Conservation (phyloP, 2,329 filamentous ascomycete genomes). For the Annulohypoxylon truncatum region DNA sequence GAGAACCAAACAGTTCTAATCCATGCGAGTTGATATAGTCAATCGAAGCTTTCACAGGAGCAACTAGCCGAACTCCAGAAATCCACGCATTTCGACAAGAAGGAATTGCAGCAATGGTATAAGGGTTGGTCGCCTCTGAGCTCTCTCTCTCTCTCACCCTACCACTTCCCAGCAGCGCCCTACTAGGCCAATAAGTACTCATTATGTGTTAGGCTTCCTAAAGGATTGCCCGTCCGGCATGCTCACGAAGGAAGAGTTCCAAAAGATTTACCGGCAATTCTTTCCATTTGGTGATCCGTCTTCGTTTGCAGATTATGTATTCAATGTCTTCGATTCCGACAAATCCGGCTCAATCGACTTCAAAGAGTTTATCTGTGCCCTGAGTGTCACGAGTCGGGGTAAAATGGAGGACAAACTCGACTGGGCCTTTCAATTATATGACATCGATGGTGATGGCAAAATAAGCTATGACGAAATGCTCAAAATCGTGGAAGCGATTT, state of each 20-base stretch:
- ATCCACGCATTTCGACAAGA: conserved; percentile 99
- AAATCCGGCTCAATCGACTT: conserved; percentile 98
- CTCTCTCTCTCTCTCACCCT: conserved; percentile 2
- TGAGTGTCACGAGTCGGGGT: conserved; percentile 95
- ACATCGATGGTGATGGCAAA: conserved; percentile 98
- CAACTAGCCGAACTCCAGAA: conserved; percentile 96
- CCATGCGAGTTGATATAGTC: conserved; percentile 65
- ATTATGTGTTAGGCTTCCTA: conserved; percentile 77
- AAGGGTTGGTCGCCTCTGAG: conserved; percentile 75
- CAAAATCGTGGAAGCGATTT: conserved; percentile 97
- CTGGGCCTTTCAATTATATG: conserved; percentile 99
- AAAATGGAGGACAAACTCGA: conserved; percentile 99
- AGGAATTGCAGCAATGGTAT: conserved; percentile 99
- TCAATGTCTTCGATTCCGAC: conserved; percentile 98
- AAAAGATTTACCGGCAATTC: conserved; percentile 99
- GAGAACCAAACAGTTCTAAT: background rate
- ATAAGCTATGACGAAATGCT: conserved; percentile 99
- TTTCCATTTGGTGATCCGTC: conserved; percentile 98
- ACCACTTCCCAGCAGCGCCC: conserved; percentile 9
- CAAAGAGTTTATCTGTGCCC: conserved; percentile 98
- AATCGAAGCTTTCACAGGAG: conserved; percentile 97
- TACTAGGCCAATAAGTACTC: conserved; percentile 12
- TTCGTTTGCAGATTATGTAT: conserved; percentile 98
- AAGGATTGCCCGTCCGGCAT: conserved; percentile 98
- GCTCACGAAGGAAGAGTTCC: conserved; percentile 98